These are phyloP conservation scores for Rhodotorula babjevae DNA, from an alignment of 768 basidiomycete species.

Conservation along the genomic window DNA sequence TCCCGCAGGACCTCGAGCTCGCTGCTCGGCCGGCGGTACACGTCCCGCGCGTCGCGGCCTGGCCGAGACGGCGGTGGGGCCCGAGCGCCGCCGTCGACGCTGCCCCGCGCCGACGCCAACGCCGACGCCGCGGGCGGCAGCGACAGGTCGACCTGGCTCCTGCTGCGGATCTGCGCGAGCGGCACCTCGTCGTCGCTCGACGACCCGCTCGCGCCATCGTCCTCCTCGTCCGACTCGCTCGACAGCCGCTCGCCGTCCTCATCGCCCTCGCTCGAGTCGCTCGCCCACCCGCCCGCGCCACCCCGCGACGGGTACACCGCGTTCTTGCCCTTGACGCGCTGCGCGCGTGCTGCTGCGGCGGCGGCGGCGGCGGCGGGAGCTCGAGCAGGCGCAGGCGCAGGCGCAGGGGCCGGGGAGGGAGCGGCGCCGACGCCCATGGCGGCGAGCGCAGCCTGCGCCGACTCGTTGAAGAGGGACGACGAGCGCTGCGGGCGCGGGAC, in stretches of 20 bases:
- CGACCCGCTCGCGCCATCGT: slow-evolving; percentile 6
- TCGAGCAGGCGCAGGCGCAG: no score
- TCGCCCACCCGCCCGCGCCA: background rate
- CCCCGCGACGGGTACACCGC: background rate
- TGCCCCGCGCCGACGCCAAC: background rate
- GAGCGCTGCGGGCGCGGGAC: slow-evolving; percentile 12
- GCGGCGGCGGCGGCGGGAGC: no score
- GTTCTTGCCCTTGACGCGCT: background rate
- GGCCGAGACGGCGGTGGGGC: no score
- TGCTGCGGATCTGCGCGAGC: slow-evolving; percentile 21
- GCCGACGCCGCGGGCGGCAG: background rate
- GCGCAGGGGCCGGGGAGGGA: no score
- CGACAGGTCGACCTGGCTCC: slow-evolving; percentile 26
- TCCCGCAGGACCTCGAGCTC: slow-evolving; percentile 17
- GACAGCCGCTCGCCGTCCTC: background rate
- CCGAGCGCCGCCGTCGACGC: background rate
- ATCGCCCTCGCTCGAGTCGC: slow-evolving; percentile 32
- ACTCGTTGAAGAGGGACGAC: slow-evolving; percentile 15
- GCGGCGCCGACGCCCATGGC: slow-evolving; percentile 12
- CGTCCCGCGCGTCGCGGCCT: background rate
- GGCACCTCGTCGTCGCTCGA: slow-evolving; percentile 33
- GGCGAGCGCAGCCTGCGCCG: slow-evolving; percentile 12
- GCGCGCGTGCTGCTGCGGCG: background rate
- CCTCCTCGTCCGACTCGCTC: slow-evolving; percentile 16
- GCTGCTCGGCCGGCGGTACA: background rate